These are phyloP conservation scores for Persicaria tinctoria DNA, from an alignment of 148 eudicot genomes.

Conservation along the genomic window DNA sequence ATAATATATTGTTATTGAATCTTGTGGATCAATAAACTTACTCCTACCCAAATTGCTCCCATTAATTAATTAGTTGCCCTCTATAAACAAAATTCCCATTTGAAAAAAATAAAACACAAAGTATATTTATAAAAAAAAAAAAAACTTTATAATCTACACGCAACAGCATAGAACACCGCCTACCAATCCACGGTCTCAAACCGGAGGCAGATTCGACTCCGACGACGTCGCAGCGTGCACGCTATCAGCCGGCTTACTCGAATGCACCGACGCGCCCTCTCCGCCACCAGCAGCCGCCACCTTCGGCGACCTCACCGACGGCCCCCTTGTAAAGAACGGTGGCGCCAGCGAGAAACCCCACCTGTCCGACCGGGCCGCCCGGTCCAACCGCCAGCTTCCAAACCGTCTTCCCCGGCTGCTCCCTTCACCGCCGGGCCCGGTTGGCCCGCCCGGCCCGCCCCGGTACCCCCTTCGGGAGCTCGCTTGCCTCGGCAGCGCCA, in stretches of 20 bases:
- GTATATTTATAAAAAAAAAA: not conserved
- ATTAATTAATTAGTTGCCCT: too few relatives aligned
- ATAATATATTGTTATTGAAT: too few relatives aligned
- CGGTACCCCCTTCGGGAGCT: conserved; percentile 24
- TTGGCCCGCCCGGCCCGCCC: conserved; percentile 7
- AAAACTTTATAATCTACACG: not conserved
- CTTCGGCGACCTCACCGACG: conserved; percentile 35
- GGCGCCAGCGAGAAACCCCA: conserved; percentile 48
- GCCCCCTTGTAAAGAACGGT: conserved; percentile 38
- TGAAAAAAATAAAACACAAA: not conserved
- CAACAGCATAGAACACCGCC: not conserved
- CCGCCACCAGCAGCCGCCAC: conserved; percentile 19
- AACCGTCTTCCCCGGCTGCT: conserved; percentile 18
- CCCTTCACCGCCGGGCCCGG: conserved; percentile 22
- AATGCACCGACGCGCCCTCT: conserved; percentile 17
- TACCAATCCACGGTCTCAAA: not conserved
- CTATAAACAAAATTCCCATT: not conserved
- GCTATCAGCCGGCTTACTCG: not conserved
- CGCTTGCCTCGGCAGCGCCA: conserved; percentile 17
- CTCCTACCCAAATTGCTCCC: too few relatives aligned
- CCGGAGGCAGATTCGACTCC: conserved; percentile 9
- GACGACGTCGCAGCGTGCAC: not conserved
- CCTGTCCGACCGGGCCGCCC: conserved; percentile 37
- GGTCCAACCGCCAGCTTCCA: conserved; percentile 25
- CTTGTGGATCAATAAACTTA: too few relatives aligned